A percentile compares a stretch with the other conserved stretches of the same genome.
phyloP scores from a whole-genome alignment of 2,329 filamentous ascomycete species.

The Pseudocercospora fijiensis region DNA sequence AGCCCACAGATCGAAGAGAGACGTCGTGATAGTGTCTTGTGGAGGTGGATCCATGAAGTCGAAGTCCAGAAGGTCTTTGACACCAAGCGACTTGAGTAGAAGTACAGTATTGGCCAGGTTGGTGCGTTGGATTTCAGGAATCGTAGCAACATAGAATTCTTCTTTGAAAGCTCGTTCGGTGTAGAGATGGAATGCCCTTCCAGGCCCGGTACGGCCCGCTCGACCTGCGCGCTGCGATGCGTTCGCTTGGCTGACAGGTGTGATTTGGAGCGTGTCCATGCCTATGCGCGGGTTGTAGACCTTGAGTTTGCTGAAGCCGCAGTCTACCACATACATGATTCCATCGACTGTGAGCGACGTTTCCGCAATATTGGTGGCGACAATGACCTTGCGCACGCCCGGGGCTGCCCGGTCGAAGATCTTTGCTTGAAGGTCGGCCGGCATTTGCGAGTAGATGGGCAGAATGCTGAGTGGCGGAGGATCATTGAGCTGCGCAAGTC shows the following conservation, averaged over 20 bases:
- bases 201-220: conserved; percentile 89
- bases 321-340: conserved; percentile 98
- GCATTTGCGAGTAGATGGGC: conserved; percentile 99
- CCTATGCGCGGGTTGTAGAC: conserved; percentile 99
- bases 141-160: conserved; percentile 93
- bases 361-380: conserved; percentile 97
- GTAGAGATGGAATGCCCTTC: conserved; percentile 90
- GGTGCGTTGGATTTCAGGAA: conserved; percentile 95
- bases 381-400: conserved; percentile 93
- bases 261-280: conserved; percentile 98
- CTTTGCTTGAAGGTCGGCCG: conserved; percentile 92
- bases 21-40: conserved; percentile 96
- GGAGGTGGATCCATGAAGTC: conserved; percentile 99
- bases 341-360: conserved; percentile 97
- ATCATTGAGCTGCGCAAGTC: conserved; percentile 85
- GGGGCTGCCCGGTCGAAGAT: conserved; percentile 91
- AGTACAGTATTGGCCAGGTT: conserved; percentile 94
- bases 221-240: conserved; percentile 89
- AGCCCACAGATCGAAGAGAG: conserved; percentile 95
- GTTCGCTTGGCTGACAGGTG: conserved; percentile 95
- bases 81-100: conserved; percentile 88
- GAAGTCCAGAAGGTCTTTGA: conserved; percentile 91
- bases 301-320: conserved; percentile 94
- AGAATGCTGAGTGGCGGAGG: conserved; percentile 91
- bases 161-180: conserved; percentile 95